Base-by-base conservation (phyloP, 164 flowering plant species). In the Akebia trifoliata region DNA sequence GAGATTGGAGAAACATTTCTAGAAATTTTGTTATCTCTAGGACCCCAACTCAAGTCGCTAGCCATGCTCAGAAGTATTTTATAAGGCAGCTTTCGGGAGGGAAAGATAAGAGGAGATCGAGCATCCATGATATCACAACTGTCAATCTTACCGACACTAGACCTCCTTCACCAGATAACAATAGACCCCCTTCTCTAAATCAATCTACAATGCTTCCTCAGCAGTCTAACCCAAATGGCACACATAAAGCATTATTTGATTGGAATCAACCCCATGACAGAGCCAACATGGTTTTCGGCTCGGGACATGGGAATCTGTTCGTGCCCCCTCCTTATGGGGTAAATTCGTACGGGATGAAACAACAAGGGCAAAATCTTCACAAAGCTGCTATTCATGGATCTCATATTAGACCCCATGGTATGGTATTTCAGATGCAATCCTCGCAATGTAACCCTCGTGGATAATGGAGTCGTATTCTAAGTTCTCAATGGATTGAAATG, bases 11-110 rank as follows among this genome's bases (percentile, higher is more conserved):
- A 69, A 84, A 81, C 40, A 87, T 87, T 39, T 78, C 95, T 0
- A 74, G 95, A 45, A 81, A 84, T 61, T 84, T 73, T 18, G 95
- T 87, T 46, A 75, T 76, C 21, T 56, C 90, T 3, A 77, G 87
- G 57, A 86, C 92, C 1, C 83, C 92, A 14, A 85, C 92, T 54
- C 92, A 85, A 52, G 93, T 86, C 6, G 95, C 90, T 1, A 87
- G 95, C 56, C 95, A 84, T 77, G 91, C 95, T 48, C 95, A 87
- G 60, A 87, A 87, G 57, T 85, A 79, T 57, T 82, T 85, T 50
- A 79, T 80, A 61, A 44, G 89, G 63, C 93, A 78, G 63, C 69
- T 65, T 45, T 76, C 85, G 0, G 87, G 83, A 30, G 87, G 86
- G 34, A 88, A 85, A 50, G 90, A 84, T 59, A 85, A 82, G 70